Evolutionary conservation across 225 moss, liverwort and hornwort species (phyloP).

Genomic region (Bryum argenteum): DNA sequence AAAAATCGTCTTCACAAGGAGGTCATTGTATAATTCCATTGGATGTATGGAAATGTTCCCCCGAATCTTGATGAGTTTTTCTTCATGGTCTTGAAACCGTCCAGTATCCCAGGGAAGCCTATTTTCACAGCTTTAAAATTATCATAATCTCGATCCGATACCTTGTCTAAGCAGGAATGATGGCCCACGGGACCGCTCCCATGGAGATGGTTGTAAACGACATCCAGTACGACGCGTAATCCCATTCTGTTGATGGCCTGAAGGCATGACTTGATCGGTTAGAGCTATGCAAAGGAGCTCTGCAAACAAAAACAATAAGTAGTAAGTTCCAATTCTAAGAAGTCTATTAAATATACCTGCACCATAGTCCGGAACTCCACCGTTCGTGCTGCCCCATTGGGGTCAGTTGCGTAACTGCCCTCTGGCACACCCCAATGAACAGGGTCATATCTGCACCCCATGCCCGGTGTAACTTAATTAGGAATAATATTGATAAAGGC

Average conservation of each 20-base stretch:
- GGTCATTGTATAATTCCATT: neutral
- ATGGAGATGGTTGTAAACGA: slow-evolving; percentile 91
- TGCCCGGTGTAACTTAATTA: slow-evolving; percentile 12
- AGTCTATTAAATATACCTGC: slow-evolving; percentile 48
- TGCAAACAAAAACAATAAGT: slow-evolving; percentile 3
- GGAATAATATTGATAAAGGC: neutral
- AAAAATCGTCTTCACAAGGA: neutral
- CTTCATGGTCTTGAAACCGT: neutral
- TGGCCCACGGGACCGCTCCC: slow-evolving; percentile 78
- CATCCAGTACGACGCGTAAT: slow-evolving; percentile 82
- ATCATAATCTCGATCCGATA: slow-evolving; percentile 19
- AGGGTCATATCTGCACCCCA: slow-evolving; percentile 79
- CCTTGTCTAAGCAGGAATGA: slow-evolving; percentile 88
- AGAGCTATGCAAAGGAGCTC: neutral
- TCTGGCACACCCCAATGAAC: slow-evolving; percentile 95
- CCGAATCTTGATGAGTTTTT: too few relatives aligned
- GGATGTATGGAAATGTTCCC: neutral
- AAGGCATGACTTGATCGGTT: slow-evolving; percentile 19
- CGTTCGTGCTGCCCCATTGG: slow-evolving; percentile 72
- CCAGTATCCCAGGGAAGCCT: neutral
- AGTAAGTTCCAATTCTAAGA: neutral
- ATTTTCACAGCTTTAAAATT: neutral
- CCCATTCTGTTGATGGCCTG: slow-evolving; percentile 82
- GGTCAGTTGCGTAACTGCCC: slow-evolving; percentile 86
- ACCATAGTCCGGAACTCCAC: slow-evolving; percentile 91